Conservation (phyloP, 2,329 filamentous ascomycete genomes). For the Penicillium sp. region DNA sequence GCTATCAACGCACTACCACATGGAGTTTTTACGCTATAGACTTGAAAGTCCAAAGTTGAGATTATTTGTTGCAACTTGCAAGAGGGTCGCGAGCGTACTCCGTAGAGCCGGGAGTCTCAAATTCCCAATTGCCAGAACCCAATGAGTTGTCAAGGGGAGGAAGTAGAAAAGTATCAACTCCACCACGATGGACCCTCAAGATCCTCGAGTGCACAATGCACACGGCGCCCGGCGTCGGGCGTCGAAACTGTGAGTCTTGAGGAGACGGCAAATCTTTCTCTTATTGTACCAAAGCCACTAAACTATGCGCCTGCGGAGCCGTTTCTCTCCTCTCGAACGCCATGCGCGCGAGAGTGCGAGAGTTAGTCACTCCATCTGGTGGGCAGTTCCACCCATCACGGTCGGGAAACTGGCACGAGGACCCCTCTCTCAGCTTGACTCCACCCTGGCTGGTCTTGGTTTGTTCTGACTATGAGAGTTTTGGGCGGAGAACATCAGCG, state of each 20-base stretch:
- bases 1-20: constrained; percentile 4
- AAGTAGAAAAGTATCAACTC: background rate
- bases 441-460: background rate
- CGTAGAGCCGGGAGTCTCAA: background rate
- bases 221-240: background rate
- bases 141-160: background rate
- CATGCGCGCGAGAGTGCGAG: background rate
- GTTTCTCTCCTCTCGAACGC: background rate
- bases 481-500: background rate
- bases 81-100: background rate
- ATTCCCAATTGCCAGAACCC: background rate
- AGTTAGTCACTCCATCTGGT: background rate
- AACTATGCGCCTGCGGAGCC: background rate
- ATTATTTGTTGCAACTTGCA: too few relatives aligned
- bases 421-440: background rate
- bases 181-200: background rate
- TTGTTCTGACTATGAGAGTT: background rate
- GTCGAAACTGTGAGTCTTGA: background rate
- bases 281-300: constrained; percentile 3
- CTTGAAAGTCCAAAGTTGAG: too few relatives aligned
- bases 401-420: background rate
- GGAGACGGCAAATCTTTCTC: background rate
- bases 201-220: background rate
- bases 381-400: background rate
- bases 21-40: background rate